Conservation (phyloP, 2,329 filamentous ascomycete species). For the Cercospora beticola region DNA sequence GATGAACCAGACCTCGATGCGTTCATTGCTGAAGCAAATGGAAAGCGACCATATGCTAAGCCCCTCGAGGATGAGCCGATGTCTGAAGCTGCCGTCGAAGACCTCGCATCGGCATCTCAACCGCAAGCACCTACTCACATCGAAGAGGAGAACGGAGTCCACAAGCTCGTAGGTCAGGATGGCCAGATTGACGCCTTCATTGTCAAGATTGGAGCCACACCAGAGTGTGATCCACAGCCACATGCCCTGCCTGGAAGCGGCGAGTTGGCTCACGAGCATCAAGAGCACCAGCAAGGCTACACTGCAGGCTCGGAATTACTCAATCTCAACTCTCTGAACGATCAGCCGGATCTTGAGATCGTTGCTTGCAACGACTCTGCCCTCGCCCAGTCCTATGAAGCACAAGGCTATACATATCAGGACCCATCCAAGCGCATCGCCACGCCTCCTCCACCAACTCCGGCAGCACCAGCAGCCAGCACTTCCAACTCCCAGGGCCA, state of each 20-base stretch:
- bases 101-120: not conserved
- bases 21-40: conserved; percentile 7
- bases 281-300: not conserved
- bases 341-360: conserved; percentile 5
- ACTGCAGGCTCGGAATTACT: not conserved
- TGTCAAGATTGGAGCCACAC: not conserved
- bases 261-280: not conserved
- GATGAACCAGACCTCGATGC: conserved; percentile 4
- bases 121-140: not conserved
- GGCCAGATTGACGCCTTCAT: conserved; percentile 8
- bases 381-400: conserved; percentile 4
- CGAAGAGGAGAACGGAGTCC: conserved; percentile 1
- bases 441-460: conserved; percentile 15
- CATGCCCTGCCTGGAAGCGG: not conserved
- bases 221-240: not conserved
- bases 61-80: not conserved
- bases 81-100: not conserved
- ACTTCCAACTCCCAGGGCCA: not conserved
- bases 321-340: not conserved
- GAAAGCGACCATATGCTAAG: not conserved
- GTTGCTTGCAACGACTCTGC: conserved; percentile 12
- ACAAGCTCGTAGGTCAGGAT: not conserved
- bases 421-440: not conserved
- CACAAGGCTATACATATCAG: conserved; percentile 3
- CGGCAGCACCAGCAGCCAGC: not conserved